These are phyloP conservation scores for Potentilla sterilis DNA, from an alignment of 306 rosid genomes.

Conservation along the genomic window DNA sequence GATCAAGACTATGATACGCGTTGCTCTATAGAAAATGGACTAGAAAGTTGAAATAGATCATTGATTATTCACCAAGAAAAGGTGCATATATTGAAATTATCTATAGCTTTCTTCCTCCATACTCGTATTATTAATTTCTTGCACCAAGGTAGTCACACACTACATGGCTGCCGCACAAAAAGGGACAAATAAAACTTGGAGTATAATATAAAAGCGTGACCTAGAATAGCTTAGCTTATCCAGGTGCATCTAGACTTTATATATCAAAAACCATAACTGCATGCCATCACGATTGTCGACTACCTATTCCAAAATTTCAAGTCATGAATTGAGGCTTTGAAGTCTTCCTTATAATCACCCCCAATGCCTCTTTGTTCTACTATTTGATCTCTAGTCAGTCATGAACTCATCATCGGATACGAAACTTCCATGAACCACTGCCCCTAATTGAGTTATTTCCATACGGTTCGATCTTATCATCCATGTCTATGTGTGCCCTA, in stretches of 20 bases:
- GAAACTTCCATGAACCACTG: too few species aligned
- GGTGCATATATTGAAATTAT: not conserved
- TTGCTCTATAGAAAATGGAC: not conserved
- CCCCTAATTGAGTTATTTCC: too few species aligned
- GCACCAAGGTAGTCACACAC: not conserved
- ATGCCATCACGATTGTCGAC: not conserved
- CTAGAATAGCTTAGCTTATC: not conserved
- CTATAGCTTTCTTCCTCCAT: not conserved
- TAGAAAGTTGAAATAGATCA: not conserved
- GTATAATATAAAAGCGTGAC: not conserved
- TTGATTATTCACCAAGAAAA: constrained; percentile 5
- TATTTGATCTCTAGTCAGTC: too few species aligned
- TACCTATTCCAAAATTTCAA: not conserved
- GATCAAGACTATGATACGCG: not conserved
- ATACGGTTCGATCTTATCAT: too few species aligned
- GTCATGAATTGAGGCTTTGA: not conserved
- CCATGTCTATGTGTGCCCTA: too few species aligned
- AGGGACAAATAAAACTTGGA: constrained; percentile 19
- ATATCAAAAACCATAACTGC: not conserved
- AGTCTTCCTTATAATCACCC: too few species aligned
- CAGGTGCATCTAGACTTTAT: constrained; percentile 5
- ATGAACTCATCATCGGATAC: too few species aligned
- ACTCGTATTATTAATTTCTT: not conserved
- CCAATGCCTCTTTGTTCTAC: too few species aligned
- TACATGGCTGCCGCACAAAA: constrained; percentile 24